A percentile compares a stretch with the other conserved stretches of the same genome.
phyloP scores from a whole-genome alignment of 1,284 basidiomycete genomes.

The Sphagnurus paluster region DNA sequence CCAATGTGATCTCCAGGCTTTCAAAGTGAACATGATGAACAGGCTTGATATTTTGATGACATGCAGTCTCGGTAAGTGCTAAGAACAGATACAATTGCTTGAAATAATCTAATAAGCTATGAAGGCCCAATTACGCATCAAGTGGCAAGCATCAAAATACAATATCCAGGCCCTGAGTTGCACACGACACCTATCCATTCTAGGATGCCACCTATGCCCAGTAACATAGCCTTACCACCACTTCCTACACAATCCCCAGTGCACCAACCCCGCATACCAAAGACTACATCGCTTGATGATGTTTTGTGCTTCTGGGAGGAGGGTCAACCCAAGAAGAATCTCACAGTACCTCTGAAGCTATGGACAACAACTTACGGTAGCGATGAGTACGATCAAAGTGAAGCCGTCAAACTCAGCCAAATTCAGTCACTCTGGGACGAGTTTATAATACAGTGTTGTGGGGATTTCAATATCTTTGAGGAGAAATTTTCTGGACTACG shows the following conservation, averaged over 20 bases:
- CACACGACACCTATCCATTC: background rate
- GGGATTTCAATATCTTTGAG: slow-evolving; percentile 6
- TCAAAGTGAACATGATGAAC: background rate
- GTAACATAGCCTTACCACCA: background rate
- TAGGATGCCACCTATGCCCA: background rate
- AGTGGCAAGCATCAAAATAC: background rate
- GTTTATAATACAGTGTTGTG: slow-evolving; percentile 4
- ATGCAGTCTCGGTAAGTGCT: background rate
- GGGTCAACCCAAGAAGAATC: slow-evolving; percentile 4
- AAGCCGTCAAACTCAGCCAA: slow-evolving; percentile 8
- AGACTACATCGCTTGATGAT: slow-evolving; percentile 9
- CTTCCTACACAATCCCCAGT: background rate
- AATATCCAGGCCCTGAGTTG: background rate
- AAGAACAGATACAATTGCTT: background rate
- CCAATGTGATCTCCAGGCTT: background rate
- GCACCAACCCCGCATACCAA: slow-evolving; percentile 5
- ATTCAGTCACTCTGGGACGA: slow-evolving; percentile 4
- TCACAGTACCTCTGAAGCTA: slow-evolving; percentile 5
- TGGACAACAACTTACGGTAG: slow-evolving; percentile 6
- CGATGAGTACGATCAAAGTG: background rate
- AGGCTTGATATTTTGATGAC: background rate
- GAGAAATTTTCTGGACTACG: background rate
- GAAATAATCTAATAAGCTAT: background rate
- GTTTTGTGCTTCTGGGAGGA: slow-evolving; percentile 6
- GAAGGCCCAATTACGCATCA: too few relatives aligned